Percentiles rank a stretch among this genome's conserved stretches.
Conservation (phyloP, 345 rosid genomes). For the Eucalyptus lansdowneana region DNA sequence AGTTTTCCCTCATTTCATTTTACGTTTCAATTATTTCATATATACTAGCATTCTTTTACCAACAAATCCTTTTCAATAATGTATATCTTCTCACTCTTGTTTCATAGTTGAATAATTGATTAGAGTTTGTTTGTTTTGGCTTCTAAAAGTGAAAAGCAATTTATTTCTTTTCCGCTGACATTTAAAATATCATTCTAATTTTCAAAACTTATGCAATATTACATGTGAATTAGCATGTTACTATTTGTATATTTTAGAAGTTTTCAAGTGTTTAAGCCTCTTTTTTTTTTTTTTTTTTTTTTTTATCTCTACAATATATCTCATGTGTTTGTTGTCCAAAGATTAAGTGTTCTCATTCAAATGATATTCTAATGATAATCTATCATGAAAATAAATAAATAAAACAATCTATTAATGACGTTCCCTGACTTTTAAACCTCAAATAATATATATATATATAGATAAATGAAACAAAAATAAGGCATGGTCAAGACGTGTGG, state of each 20-base stretch:
- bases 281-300: background rate
- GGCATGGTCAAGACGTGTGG: background rate
- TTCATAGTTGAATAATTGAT: background rate
- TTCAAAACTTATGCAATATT: background rate
- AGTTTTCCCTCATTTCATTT: background rate
- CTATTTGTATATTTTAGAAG: background rate
- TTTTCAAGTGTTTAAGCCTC: background rate
- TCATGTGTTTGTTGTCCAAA: background rate
- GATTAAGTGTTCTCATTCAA: background rate
- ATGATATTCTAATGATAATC: background rate
- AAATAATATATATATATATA: background rate
- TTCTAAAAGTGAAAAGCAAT: background rate
- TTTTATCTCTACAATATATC: background rate
- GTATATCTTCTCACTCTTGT: background rate
- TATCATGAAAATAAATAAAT: background rate
- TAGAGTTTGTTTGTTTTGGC: background rate
- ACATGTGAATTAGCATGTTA: background rate
- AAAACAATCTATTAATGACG: background rate
- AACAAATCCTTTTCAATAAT: background rate
- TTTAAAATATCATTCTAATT: background rate
- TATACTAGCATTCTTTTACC: background rate
- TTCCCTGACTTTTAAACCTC: background rate
- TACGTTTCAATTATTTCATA: background rate
- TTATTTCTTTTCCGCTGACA: background rate
- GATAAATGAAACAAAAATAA: background rate